Conservation (phyloP, 2,329 filamentous ascomycete genomes). For the Madurella fahalii region DNA sequence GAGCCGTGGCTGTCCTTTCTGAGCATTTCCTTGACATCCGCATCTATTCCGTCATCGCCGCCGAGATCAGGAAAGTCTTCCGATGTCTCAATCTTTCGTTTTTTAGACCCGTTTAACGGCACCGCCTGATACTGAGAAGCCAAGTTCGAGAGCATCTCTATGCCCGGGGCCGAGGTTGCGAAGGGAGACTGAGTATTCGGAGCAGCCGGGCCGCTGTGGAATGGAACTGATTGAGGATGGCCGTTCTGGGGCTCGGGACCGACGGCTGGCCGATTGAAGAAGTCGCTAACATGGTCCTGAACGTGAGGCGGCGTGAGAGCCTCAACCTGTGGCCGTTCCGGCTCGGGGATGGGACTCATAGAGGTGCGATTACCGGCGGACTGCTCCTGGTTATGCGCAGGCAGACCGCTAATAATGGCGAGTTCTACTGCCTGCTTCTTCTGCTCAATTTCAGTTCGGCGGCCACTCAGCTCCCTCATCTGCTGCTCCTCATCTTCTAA, state of each 20-base stretch:
- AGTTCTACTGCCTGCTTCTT: slow-evolving; percentile 89
- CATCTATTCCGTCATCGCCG: slow-evolving; percentile 52
- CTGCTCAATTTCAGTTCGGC: slow-evolving; percentile 67
- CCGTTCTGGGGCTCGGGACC: slow-evolving; percentile 18
- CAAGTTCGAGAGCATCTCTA: slow-evolving; percentile 39
- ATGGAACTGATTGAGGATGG: slow-evolving; percentile 19
- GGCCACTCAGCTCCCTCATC: slow-evolving; percentile 58
- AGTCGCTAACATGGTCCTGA: slow-evolving; percentile 36
- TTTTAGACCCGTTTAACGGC: slow-evolving; percentile 52
- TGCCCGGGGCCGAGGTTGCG: slow-evolving; percentile 30
- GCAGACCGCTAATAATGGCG: slow-evolving; percentile 80
- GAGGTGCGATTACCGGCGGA: slow-evolving; percentile 43
- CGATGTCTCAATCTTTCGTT: slow-evolving; percentile 48
- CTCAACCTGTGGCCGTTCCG: slow-evolving; percentile 76
- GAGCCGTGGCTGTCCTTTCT: slow-evolving; percentile 36
- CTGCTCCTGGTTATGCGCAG: slow-evolving; percentile 52
- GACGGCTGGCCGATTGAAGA: slow-evolving; percentile 19
- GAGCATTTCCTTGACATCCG: slow-evolving; percentile 54
- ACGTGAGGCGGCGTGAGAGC: slow-evolving; percentile 74
- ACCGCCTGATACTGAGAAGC: slow-evolving; percentile 47
- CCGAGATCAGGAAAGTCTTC: slow-evolving; percentile 53
- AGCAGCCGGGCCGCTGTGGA: slow-evolving; percentile 24
- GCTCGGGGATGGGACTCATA: slow-evolving; percentile 50
- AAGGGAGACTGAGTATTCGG: slow-evolving; percentile 20
- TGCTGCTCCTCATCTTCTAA: slow-evolving; percentile 66